phyloP scores from a whole-genome alignment of 768 basidiomycete genomes.

The Hypsizygus marmoreus region DNA sequence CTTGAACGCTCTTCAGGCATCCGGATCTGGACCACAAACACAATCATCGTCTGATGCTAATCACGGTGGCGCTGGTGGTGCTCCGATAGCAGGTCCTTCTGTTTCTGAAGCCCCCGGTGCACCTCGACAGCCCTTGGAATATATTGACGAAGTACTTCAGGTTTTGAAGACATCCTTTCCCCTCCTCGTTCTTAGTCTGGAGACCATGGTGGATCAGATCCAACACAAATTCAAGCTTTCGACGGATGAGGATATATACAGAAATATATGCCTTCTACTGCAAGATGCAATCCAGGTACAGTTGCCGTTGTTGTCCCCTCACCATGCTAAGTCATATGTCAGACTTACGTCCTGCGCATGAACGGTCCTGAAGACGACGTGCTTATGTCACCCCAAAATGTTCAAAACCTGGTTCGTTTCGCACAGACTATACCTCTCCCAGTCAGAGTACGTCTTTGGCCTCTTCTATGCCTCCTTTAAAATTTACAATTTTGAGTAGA shows the following conservation, averaged over 20 bases:
- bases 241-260: conserved; percentile 92
- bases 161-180: conserved; percentile 96
- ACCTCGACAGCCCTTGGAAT: conserved; percentile 79
- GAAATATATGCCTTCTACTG: conserved; percentile 83
- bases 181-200: conserved; percentile 89
- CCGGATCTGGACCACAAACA: conserved; percentile 12
- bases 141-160: conserved; percentile 91
- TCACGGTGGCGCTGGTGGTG: conserved; percentile 14
- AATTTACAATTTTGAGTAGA: conserved; percentile 41
- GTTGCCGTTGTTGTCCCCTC: neutral
- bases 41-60: conserved; percentile 16
- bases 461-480: neutral
- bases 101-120: conserved; percentile 27
- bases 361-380: conserved; percentile 70
- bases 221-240: conserved; percentile 84
- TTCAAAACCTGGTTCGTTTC: conserved; percentile 60
- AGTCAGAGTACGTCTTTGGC: conserved; percentile 53
- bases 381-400: conserved; percentile 53
- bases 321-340: neutral
- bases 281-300: conserved; percentile 84
- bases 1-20: conserved; percentile 20
- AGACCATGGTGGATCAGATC: conserved; percentile 97
- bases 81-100: conserved; percentile 6
- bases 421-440: conserved; percentile 56
- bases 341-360: conserved; percentile 75